Base-by-base conservation (phyloP, 108 stramenopile species). In the Nitzschia sp. region DNA sequence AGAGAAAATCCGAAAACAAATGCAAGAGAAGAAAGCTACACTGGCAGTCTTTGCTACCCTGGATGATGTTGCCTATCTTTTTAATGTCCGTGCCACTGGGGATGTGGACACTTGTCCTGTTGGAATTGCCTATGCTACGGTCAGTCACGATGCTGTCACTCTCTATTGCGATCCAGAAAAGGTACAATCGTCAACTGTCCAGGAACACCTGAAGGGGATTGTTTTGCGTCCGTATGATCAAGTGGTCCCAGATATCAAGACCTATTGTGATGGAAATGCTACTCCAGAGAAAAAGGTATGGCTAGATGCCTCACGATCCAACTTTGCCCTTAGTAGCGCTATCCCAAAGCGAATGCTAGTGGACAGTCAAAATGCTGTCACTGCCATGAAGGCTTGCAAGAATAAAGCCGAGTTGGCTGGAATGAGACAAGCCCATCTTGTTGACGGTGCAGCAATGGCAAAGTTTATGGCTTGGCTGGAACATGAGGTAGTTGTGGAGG, bases 41-140 rank as follows among this genome's bases (percentile, higher is more conserved):
- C 74, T 94, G 54, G 70, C 92, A 8, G 94, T 98, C 52, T 90
- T 97, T 67, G 71, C 84, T 41, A 85, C 96, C 0, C 68, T 98
- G 67, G 97, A 97, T 70, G 97, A 99, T 71, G 88, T 99, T 40
- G 96, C 95, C 10, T 98, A 97, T 83, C 88, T 99, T 24, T 70
- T 97, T 67, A 98, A 98, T 73, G 60, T 99, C 24, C 80, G 97
- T 15, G 83, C 86, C 65, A 93, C 84, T 69, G 82, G 88, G n/a
- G 97, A 97, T 67, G 79, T 91, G 8, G 88, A 88, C 48, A 89
- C 88, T 7, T 87, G 85, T 54, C 97, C 97, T 3, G 93, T 98
- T 10, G 91, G 95, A 10, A 86, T 96, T 56, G 91, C 93, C 26
- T 98, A 96, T 77, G 94, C 80, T 14, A 81, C 95, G n/a, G 67